Percentiles rank a stretch among this genome's conserved stretches.
Evolutionary conservation across 352 stramenopile genomes (phyloP).

Genomic region (Phytophthora pseudosyringae): DNA sequence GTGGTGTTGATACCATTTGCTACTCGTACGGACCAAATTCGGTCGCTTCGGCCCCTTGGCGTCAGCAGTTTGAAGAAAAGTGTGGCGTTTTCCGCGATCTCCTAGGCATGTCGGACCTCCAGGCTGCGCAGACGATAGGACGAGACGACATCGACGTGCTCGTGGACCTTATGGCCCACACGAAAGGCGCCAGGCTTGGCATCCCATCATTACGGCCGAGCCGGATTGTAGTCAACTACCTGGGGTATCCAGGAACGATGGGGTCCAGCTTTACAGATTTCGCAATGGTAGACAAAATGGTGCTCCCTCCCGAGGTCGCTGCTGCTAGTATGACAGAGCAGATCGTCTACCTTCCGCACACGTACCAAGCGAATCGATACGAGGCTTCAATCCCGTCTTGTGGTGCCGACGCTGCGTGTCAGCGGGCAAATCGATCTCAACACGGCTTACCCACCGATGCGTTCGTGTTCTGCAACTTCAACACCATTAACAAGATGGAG

Average conservation of each 20-base stretch:
- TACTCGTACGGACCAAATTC: slow-evolving; percentile 86
- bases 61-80: slow-evolving; percentile 54
- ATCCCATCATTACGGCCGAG: slow-evolving; percentile 70
- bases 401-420: slow-evolving; percentile 21
- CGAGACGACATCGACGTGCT: slow-evolving; percentile 80
- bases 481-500: slow-evolving; percentile 95
- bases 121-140: slow-evolving; percentile 59
- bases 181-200: slow-evolving; percentile 73
- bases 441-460: slow-evolving; percentile 40
- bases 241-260: slow-evolving; percentile 92
- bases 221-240: slow-evolving; percentile 86
- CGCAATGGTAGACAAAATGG: slow-evolving; percentile 69
- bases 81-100: slow-evolving; percentile 79
- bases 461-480: slow-evolving; percentile 93
- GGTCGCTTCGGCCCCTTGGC: slow-evolving; percentile 65
- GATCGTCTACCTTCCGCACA: slow-evolving; percentile 88
- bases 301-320: slow-evolving; percentile 66
- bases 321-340: slow-evolving; percentile 72
- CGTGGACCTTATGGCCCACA: slow-evolving; percentile 93
- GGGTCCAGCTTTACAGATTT: slow-evolving; percentile 82
- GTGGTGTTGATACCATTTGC: slow-evolving; percentile 54
- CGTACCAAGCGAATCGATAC: slow-evolving; percentile 93
- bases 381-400: slow-evolving; percentile 49
- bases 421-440: slow-evolving; percentile 20
- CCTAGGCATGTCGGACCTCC: slow-evolving; percentile 47